These are phyloP conservation scores for Poterioochromonas sp. DNA, from an alignment of 352 stramenopile genomes.

Conservation along the genomic window DNA sequence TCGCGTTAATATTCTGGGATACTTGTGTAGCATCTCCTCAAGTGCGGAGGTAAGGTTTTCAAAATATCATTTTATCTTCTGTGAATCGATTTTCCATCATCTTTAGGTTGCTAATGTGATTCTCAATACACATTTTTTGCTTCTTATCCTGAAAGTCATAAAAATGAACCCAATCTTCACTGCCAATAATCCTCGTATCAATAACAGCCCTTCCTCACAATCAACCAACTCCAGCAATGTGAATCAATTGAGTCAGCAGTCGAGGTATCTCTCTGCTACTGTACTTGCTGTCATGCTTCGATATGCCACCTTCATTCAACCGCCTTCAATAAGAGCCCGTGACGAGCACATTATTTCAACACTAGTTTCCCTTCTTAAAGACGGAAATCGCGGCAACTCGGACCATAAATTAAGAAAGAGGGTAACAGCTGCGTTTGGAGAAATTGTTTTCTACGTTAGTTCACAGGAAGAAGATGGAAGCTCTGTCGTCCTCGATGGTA, in stretches of 20 bases:
- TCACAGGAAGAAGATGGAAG: slow-evolving; percentile 40
- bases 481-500: neutral
- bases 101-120: slow-evolving; percentile 23
- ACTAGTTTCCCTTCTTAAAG: slow-evolving; percentile 7
- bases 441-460: slow-evolving; percentile 48
- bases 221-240: neutral
- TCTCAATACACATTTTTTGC: slow-evolving; percentile 27
- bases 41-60: neutral
- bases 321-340: neutral
- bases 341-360: slow-evolving; percentile 28
- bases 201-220: neutral
- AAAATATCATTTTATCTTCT: neutral
- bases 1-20: neutral
- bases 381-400: slow-evolving; percentile 13
- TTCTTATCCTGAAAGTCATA: neutral
- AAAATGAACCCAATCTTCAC: neutral
- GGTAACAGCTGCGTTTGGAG: slow-evolving; percentile 43
- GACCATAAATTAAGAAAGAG: slow-evolving; percentile 29
- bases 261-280: neutral
- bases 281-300: slow-evolving; percentile 1
- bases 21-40: neutral
- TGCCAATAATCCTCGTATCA: neutral
- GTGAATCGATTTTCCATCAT: neutral
- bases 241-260: neutral
- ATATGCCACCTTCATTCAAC: slow-evolving; percentile 27